A percentile compares a stretch with the other conserved stretches of the same genome.
These are phyloP conservation scores for Cladophialophora yegresii DNA, from an alignment of 2,329 filamentous ascomycete species.

Conservation along the genomic window DNA sequence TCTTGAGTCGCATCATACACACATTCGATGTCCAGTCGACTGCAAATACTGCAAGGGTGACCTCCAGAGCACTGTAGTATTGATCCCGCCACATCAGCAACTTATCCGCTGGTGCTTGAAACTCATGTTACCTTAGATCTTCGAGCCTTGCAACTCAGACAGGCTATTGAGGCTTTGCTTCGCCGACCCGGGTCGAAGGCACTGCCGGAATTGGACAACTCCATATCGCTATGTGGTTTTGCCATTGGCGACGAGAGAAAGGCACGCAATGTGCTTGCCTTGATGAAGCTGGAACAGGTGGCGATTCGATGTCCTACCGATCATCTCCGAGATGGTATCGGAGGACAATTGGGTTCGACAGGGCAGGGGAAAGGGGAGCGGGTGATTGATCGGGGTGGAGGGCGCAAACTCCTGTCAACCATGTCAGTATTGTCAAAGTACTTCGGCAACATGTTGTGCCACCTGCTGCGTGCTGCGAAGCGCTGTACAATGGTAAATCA, in stretches of 20 bases:
- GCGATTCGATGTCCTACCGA: neutral
- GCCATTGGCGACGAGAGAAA: neutral
- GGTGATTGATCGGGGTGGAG: neutral
- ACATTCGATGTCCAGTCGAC: conserved; percentile 14
- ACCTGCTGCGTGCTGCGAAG: neutral
- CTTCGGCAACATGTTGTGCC: neutral
- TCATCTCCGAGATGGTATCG: neutral
- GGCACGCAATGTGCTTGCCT: neutral
- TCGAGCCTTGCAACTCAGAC: conserved; percentile 20
- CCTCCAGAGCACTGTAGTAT: conserved; percentile 17
- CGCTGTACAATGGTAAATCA: neutral
- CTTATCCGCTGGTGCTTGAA: neutral
- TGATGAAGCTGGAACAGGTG: neutral
- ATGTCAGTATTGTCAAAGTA: neutral
- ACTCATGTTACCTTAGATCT: conserved; percentile 16
- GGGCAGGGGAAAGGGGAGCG: neutral
- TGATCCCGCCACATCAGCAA: neutral
- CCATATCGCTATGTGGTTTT: neutral
- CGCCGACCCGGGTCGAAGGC: neutral
- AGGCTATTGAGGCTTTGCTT: conserved; percentile 8
- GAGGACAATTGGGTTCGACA: neutral
- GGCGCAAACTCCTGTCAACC: neutral
- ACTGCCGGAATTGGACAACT: neutral
- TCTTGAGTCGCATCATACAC: conserved; percentile 17
- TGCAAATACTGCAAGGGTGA: conserved; percentile 17